A percentile compares a stretch with the other conserved stretches of the same genome.
These are phyloP conservation scores for Salix viminalis DNA, from an alignment of 345 rosid species.

Conservation along the genomic window DNA sequence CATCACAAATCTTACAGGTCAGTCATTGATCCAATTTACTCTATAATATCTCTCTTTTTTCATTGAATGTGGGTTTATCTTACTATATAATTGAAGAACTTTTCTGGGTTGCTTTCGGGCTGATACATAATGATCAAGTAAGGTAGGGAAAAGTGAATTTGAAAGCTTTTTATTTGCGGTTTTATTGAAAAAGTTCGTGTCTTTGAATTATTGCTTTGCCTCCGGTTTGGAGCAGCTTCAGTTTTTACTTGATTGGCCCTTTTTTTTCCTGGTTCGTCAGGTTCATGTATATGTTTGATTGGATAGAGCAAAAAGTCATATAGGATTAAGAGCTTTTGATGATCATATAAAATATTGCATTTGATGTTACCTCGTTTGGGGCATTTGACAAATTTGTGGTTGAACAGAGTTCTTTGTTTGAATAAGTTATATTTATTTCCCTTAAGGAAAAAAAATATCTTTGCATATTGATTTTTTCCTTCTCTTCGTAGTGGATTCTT, in stretches of 20 bases:
- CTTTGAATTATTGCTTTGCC: not conserved
- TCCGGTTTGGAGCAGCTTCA: not conserved
- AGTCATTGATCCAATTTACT: not conserved
- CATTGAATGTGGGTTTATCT: not conserved
- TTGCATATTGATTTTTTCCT: not conserved
- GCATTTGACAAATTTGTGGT: not conserved
- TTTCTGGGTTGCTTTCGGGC: slow-evolving; percentile 17
- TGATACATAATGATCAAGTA: not conserved
- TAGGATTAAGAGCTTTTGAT: not conserved
- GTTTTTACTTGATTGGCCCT: not conserved
- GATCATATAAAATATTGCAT: not conserved
- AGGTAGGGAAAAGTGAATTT: not conserved
- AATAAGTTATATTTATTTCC: not conserved
- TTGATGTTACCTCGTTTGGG: not conserved
- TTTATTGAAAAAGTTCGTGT: not conserved
- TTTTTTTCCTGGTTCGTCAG: not conserved
- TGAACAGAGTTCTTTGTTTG: not conserved
- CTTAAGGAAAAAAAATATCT: not conserved
- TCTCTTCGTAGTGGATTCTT: not conserved
- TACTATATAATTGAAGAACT: not conserved
- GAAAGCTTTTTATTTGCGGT: not conserved
- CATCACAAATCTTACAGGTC: slow-evolving; percentile 11
- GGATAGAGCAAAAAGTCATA: not conserved
- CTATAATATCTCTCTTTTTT: not conserved
- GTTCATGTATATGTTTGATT: not conserved